Conservation (phyloP, 169 alveolate genomes). For the Besnoitia besnoiti region DNA sequence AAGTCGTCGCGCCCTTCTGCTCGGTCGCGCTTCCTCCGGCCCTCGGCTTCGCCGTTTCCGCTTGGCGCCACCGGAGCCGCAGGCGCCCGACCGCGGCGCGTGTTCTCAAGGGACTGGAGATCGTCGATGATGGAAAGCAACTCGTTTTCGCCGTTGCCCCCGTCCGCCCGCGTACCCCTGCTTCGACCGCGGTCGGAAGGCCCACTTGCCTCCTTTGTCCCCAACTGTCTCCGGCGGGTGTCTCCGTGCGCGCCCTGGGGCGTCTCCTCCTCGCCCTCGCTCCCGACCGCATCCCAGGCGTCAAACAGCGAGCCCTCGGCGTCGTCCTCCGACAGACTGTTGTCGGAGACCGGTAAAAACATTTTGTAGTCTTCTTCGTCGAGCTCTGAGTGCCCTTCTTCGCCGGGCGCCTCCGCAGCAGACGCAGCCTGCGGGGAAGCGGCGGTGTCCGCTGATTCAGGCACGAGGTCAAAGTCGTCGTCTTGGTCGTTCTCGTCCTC, state of each 20-base stretch:
- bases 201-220: too few relatives aligned
- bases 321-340: background rate
- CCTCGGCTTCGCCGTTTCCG: background rate
- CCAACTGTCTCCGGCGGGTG: too few relatives aligned
- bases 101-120: background rate
- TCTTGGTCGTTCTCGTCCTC: background rate
- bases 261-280: background rate
- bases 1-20: background rate
- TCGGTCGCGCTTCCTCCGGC: background rate
- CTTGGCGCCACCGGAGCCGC: background rate
- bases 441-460: background rate
- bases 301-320: too few relatives aligned
- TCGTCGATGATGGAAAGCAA: background rate
- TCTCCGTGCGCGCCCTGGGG: too few relatives aligned
- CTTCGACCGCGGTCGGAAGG: background rate
- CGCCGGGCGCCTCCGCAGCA: background rate
- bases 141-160: background rate
- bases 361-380: background rate
- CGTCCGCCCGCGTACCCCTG: background rate
- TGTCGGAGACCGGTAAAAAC: background rate
- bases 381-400: background rate
- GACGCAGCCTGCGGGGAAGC: background rate
- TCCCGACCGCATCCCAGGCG: background rate
- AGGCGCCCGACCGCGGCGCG: background rate
- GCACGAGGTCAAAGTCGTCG: background rate